Base-by-base conservation (phyloP, 2,329 filamentous ascomycete genomes). In the Penicillium sp. region DNA sequence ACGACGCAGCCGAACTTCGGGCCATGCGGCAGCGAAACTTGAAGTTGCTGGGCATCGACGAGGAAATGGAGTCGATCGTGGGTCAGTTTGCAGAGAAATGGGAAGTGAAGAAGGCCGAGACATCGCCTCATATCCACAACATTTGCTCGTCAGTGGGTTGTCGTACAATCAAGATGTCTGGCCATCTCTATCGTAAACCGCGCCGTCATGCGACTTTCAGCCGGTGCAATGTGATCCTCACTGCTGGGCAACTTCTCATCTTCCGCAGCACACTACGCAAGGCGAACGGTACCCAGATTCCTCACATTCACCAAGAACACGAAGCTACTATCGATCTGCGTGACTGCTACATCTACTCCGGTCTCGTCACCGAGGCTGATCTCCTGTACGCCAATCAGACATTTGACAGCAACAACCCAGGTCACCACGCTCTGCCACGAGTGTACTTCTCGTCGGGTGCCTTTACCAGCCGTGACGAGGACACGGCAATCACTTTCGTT, bases 71-170 rank as follows among this genome's bases (percentile, higher is more conserved):
- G 64, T 81, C 82, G 0, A 67, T 77, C 35, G 66, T 85, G n/a
- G 82, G 82, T 8, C 81, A 84, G 57, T 85, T 81, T 58, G 81
- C 81, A 0, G 71, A 75, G 53, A 85, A 85, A 57, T 86, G 82
- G 82, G 82, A 86, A 61, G 81, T 85, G 18, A 78, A 74, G 13
- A 76, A 81, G 52, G 78, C 80, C 1, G 77, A 77, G 54, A 80
- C 82, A n/a, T 82, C 77, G 1, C 77, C 82, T 1, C 69, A 78
- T 31, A 66, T 85, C n/a, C 85, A 84, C 69, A 82, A 86, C 61
- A 76, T 85, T 69, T 86, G 82, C 62, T 76, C 78, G n/a, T 76
- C 85, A 18, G 75, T 78, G 9, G 75, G 73, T 29, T 86, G 82
- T 60, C 78, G 82, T 34, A 72, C 78, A 14, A 79, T 86, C 44